Conservation (phyloP, 352 stramenopile genomes). For the Phytophthora meadii region DNA sequence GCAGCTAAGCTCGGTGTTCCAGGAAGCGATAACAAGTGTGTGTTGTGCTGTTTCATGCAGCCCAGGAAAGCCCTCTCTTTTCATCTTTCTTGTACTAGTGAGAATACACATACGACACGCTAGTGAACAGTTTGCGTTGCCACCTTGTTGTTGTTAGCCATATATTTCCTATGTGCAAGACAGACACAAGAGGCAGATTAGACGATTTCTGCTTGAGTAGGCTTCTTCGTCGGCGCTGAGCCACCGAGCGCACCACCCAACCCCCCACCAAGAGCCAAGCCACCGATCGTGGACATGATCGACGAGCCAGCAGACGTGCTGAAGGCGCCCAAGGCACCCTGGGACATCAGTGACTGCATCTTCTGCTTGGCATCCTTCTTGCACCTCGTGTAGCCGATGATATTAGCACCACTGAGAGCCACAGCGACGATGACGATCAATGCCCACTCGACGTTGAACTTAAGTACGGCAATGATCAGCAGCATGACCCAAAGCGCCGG, state of each 20-base stretch:
- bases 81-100: slow-evolving; percentile 33
- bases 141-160: slow-evolving; percentile 23
- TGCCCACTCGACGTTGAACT: slow-evolving; percentile 95
- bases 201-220: slow-evolving; percentile 42
- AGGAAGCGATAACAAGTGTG: slow-evolving; percentile 31
- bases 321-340: slow-evolving; percentile 74
- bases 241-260: slow-evolving; percentile 15
- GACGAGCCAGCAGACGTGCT: slow-evolving; percentile 71
- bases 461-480: slow-evolving; percentile 92
- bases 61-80: slow-evolving; percentile 24
- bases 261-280: slow-evolving; percentile 61
- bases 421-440: slow-evolving; percentile 94
- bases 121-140: slow-evolving; percentile 20
- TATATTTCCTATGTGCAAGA: too few species aligned
- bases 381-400: slow-evolving; percentile 98
- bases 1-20: slow-evolving; percentile 23
- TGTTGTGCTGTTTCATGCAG: slow-evolving; percentile 18
- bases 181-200: slow-evolving; percentile 26
- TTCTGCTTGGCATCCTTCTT: slow-evolving; percentile 91
- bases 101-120: slow-evolving; percentile 41
- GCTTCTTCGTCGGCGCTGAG: slow-evolving; percentile 20
- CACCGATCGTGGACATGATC: slow-evolving; percentile 80
- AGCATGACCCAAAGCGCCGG: slow-evolving; percentile 92
- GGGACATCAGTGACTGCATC: slow-evolving; percentile 85
- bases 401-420: slow-evolving; percentile 94